A percentile compares a stretch with the other conserved stretches of the same genome.
These are phyloP conservation scores for Sicyos baderoa DNA, from an alignment of 306 rosid species.

Conservation along the genomic window DNA sequence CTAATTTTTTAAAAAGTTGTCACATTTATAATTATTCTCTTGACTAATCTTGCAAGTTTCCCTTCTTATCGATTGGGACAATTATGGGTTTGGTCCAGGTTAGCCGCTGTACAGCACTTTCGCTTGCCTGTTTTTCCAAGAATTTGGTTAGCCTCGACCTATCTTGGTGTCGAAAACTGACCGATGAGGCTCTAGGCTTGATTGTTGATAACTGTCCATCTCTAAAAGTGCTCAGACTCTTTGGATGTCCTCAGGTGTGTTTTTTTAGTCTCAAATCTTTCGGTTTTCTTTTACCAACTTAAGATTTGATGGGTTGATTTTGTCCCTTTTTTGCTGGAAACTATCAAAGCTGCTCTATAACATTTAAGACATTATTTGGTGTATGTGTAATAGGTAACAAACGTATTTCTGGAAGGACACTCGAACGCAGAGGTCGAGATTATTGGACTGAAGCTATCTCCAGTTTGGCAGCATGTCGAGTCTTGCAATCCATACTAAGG, in stretches of 20 bases:
- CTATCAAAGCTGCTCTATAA: not conserved
- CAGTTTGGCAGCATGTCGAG: constrained; percentile 33
- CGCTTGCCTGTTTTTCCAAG: constrained; percentile 44
- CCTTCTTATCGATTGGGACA: constrained; percentile 12
- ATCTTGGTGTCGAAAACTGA: constrained; percentile 72
- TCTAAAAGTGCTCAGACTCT: constrained; percentile 51
- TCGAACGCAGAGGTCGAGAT: constrained; percentile 45
- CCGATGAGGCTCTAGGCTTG: constrained; percentile 54
- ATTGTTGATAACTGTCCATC: constrained; percentile 69
- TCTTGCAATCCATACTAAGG: constrained; percentile 26
- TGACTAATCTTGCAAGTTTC: no score
- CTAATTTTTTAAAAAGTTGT: no score
- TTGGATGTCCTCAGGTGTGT: constrained; percentile 81
- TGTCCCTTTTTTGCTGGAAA: not conserved
- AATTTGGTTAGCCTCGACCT: constrained; percentile 63
- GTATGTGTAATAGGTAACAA: constrained; percentile 39
- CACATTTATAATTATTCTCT: no score
- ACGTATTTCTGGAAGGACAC: constrained; percentile 51
- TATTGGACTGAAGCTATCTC: constrained; percentile 43
- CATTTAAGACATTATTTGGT: not conserved
- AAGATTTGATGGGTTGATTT: not conserved
- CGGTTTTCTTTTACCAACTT: not conserved
- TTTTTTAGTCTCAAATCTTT: not conserved
- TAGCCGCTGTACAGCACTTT: constrained; percentile 41
- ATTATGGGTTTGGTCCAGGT: constrained; percentile 43